Base-by-base conservation (phyloP, 2,329 filamentous ascomycete species). In the Pestalotiopsis sp. region DNA sequence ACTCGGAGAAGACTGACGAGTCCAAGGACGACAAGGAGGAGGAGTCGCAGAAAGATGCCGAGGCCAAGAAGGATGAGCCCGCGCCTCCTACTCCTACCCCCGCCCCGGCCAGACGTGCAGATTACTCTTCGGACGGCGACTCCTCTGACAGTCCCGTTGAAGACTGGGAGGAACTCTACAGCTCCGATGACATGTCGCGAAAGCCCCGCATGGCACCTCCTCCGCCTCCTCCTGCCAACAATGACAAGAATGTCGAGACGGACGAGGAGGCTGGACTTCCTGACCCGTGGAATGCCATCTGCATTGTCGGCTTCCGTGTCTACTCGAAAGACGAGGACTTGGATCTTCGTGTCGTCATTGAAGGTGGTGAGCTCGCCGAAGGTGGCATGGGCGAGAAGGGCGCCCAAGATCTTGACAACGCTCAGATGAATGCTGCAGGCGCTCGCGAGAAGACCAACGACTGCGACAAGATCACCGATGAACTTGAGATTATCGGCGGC, bases 91-190 rank as follows among this genome's bases (percentile, higher is more conserved):
- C 72, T 11, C 72, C 73, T 36, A 64, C 70, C 14, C 75, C 72
- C 58, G 72, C 75, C 60, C 65, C 73, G 3, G 38, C 71, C 38
- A 79, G 75, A 63, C 70, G 73, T 56, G 38, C 25, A 62, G 77
- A 67, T 63, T 82, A 82, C 68, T 81, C 83, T 1, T 86, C 85
- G 0, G 85, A 85, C 5, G 84, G 83, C 41, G 85, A 90, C 67
- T 88, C 87, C 0, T 90, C 87, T 0, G 88, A 89, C 59, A 88
- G 86, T 6, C 88, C 88, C 0, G 82, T 90, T 2, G 83, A 85
- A 45, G 88, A 90, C 70, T 90, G 85, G 82, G 87, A 90, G 71
- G 82, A 85, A 71, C 81, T 89, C 36, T 90, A 89, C 76, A 87
- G 85, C 69, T 85, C 83, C 64, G 88, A 90, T 71, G 87, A 90